Conservation (phyloP, 768 basidiomycete species). For the Kwoniella dejecticola region DNA sequence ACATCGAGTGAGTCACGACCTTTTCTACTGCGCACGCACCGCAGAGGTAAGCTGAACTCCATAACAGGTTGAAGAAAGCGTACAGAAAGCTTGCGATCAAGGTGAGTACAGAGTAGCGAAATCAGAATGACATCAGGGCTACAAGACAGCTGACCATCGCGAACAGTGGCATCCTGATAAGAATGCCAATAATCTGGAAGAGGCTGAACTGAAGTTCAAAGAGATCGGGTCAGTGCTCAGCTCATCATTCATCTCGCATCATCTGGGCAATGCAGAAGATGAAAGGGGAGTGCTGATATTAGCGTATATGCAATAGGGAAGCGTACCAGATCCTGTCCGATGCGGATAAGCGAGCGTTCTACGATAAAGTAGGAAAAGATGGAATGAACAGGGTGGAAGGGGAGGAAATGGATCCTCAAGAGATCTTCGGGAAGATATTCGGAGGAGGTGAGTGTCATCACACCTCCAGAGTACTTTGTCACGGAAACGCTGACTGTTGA, state of each 20-base stretch:
- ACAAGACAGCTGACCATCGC: conserved; percentile 11
- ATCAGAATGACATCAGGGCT: not conserved
- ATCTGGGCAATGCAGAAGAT: no score
- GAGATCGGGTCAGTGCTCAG: conserved; percentile 78
- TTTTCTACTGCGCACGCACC: not conserved
- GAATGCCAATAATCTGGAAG: conserved; percentile 84
- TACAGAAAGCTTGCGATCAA: conserved; percentile 93
- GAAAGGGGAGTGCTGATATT: no score
- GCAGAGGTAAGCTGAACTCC: not conserved
- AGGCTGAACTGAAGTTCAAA: conserved; percentile 95
- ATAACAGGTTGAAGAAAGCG: conserved; percentile 76
- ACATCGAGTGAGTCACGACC: conserved; percentile 47
- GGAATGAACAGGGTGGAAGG: conserved; percentile 75
- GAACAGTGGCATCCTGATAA: conserved; percentile 90
- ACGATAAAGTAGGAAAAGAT: conserved; percentile 92
- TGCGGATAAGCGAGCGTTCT: conserved; percentile 80
- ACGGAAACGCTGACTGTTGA: not conserved
- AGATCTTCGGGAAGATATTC: conserved; percentile 94
- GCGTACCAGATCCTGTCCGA: conserved; percentile 77
- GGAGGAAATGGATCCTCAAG: conserved; percentile 88
- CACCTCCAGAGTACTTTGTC: not conserved
- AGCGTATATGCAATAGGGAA: no score
- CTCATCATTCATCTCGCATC: not conserved
- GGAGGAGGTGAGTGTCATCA: conserved; percentile 62
- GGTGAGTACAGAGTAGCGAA: no score